Evolutionary conservation across 2,329 filamentous ascomycete genomes (phyloP), one percentile per base, ranked within the genome.

Genomic region (Sarocladium kiliense): DNA sequence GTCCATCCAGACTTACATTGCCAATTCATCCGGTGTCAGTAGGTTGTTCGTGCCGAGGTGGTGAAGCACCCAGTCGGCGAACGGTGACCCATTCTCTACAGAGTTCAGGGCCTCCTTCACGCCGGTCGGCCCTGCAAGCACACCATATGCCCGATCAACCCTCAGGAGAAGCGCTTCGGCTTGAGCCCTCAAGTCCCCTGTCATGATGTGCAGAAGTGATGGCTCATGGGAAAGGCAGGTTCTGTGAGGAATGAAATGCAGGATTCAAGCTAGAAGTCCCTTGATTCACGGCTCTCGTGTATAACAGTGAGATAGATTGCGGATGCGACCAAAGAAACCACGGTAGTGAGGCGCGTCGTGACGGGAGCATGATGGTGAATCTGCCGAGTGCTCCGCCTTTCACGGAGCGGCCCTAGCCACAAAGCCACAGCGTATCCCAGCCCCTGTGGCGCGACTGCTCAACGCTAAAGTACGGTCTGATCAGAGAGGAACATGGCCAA

Each of bases 1-100:
- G n/a, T 7, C 7, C 30, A 34, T 7, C n/a, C 5, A 39, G n/a
- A 62, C 74, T 66, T 69, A 84, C 81, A 79, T 63, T 47, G 73
- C 71, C 57, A 81, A 68, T 66, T 85, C 81, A 61, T 83, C 77
- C 55, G 68, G 70, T 42, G 76, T 78, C 39, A 85, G 68, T 12
- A 85, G 70, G 25, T 78, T 81, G 58, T 82, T 79, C 2, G 68
- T 62, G 12, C 66, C 67, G 32, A 84, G 68, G 62, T 81, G 77
- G 59, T 71, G 64, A 26, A 69, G 64, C 16, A 75, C 75, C 81
- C 81, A 85, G 45, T 73, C 73, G 2, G 66, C 64, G 45, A 79
- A 67, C 3, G 66, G 64, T 3, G 67, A 61, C 30, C 69, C 71
- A 34, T 67, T 63, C 9, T 69, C 60, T 1, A 62, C 60, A 54